Base-by-base conservation (phyloP, 2,329 filamentous ascomycete species). In the Leptodontidium sp. region DNA sequence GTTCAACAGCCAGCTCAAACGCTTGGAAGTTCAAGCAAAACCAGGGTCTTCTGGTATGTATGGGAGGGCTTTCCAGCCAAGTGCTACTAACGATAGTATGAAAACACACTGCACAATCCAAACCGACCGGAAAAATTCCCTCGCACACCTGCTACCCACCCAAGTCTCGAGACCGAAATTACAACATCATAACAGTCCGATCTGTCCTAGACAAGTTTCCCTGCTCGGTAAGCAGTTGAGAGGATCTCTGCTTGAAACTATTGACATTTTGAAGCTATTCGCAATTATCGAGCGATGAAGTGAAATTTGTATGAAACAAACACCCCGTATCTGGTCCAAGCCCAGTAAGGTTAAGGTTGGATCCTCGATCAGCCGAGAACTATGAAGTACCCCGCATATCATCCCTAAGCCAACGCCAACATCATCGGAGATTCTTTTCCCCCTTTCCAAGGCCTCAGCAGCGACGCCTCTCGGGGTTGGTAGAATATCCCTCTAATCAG, bases 401-500 rank as follows among this genome's bases (percentile, higher is more conserved):
- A 32, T 40, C 38, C 38, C 38, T 11, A 40, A 40, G 8, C 38
- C 38, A 40, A 6, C 8, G 4, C 26, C 45, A 32, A 47, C 59
- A 26, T 35, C 26, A 50, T 38, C 61, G 61, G 61, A 63, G n/a
- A 50, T 63, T 63, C 61, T 50, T 50, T 50, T 53, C 47, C 50
- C 61, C 61, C 47, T 38, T 50, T 26, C 29, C 61, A 40, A 49
- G 26, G 24, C 14, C 26, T 38, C 40, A 32, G 45, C 45, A 52
- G 12, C 17, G 38, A 26, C 61, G 26, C 43, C 45, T 35, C 6
- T 29, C 35, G 26, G 29, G n/a, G 32, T 38, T 63, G 45, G 45
- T 45, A 38, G 47, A 63, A 50, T 63, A 63, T 63, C 47, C 45
- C 61, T 63, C 47, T 52, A 63, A 63, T 63, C 61, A 63, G 43